These are phyloP conservation scores for Wickerhamiella infanticola DNA, from an alignment of 1,139 yeast genomes.

Conservation along the genomic window DNA sequence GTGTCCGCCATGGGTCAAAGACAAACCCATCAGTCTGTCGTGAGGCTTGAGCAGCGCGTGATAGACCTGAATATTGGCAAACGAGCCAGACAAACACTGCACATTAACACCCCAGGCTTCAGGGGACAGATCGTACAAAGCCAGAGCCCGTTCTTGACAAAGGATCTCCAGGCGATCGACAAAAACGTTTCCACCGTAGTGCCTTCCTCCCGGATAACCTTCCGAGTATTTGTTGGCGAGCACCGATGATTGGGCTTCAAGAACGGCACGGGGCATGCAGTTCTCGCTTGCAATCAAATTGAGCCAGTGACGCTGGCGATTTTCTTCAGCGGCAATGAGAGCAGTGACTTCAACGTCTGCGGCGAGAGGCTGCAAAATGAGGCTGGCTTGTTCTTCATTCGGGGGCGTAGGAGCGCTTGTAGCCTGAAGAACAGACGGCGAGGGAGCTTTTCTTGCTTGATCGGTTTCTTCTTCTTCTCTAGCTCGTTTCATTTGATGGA, in stretches of 20 bases:
- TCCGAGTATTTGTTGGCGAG: conserved; percentile 96
- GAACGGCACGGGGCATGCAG: conserved; percentile 84
- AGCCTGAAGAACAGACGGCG: background rate
- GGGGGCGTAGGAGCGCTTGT: background rate
- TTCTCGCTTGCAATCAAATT: conserved; percentile 91
- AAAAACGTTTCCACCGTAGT: conserved; percentile 91
- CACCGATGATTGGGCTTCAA: conserved; percentile 90
- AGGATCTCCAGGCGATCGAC: conserved; percentile 80
- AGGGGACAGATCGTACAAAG: conserved; percentile 61
- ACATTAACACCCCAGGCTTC: conserved; percentile 91
- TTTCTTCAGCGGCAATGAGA: conserved; percentile 53
- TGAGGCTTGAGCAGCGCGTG: conserved; percentile 81
- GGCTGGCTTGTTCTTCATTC: background rate
- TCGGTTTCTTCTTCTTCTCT: background rate
- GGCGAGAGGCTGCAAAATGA: conserved; percentile 9
- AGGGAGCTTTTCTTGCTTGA: background rate
- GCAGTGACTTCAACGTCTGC: conserved; percentile 69
- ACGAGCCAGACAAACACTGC: conserved; percentile 87
- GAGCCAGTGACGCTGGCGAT: conserved; percentile 75
- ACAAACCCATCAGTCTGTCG: conserved; percentile 91
- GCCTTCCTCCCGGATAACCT: conserved; percentile 95
- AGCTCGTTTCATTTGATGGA: background rate
- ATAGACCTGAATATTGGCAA: conserved; percentile 87
- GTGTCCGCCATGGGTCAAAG: conserved; percentile 95
- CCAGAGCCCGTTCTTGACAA: conserved; percentile 83